phyloP scores from a whole-genome alignment of 345 rosid genomes.

The Pugionium dolabratum region DNA sequence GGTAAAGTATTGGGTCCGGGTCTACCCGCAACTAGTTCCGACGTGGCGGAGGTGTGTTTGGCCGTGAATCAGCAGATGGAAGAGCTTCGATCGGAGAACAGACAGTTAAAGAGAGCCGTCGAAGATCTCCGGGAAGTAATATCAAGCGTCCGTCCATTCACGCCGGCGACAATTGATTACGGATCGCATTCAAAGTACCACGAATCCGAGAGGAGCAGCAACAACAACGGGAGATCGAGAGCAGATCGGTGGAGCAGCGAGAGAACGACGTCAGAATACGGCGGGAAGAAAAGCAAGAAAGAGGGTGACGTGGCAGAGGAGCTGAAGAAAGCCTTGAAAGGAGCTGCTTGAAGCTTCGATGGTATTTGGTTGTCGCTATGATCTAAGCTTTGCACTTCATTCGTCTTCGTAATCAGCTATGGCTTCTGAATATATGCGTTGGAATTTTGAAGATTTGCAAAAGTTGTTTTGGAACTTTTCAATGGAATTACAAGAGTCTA shows the following conservation, averaged over 20 bases:
- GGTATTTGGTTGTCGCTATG: constrained; percentile 4
- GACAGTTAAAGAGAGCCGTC: constrained; percentile 58
- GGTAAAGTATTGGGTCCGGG: constrained; percentile 31
- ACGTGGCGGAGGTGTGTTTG: constrained; percentile 55
- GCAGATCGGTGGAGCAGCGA: constrained; percentile 51
- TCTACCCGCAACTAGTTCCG: constrained; percentile 27
- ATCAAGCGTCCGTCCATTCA: constrained; percentile 27
- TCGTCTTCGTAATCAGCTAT: constrained; percentile 16
- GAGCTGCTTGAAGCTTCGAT: constrained; percentile 34
- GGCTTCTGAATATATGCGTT: constrained; percentile 16
- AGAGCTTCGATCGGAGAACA: constrained; percentile 65
- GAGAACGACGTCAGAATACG: constrained; percentile 38
- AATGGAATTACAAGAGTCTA: neutral
- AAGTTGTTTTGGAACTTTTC: constrained; percentile 27
- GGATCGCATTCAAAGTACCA: constrained; percentile 45
- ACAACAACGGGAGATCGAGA: constrained; percentile 40
- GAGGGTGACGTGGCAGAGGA: constrained; percentile 66
- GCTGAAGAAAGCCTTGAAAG: constrained; percentile 66
- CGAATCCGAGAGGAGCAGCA: constrained; percentile 47
- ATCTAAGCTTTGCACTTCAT: constrained; percentile 1
- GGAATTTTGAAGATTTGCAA: constrained; percentile 8
- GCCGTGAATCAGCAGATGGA: constrained; percentile 64
- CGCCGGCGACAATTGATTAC: constrained; percentile 38
- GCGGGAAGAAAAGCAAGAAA: constrained; percentile 37
- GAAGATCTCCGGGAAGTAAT: constrained; percentile 73